These are phyloP conservation scores for Phytophthora multivora DNA, from an alignment of 352 stramenopile genomes.

Conservation along the genomic window DNA sequence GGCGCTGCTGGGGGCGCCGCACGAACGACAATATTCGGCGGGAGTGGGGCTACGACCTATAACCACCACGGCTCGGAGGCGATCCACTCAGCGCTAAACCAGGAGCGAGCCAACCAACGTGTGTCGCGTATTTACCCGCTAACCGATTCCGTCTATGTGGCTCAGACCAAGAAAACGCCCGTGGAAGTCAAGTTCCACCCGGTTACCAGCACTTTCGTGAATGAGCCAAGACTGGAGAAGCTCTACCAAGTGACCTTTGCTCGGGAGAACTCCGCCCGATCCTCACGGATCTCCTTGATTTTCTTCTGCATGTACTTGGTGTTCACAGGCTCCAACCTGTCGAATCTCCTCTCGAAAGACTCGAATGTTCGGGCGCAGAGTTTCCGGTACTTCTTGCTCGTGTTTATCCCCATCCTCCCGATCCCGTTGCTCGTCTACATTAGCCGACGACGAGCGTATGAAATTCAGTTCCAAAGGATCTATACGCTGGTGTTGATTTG, in stretches of 20 bases:
- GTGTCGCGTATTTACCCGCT: constrained; percentile 78
- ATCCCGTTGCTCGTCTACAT: constrained; percentile 76
- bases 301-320: constrained; percentile 79
- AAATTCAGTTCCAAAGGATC: constrained; percentile 75
- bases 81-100: constrained; percentile 44
- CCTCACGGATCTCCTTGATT: constrained; percentile 59
- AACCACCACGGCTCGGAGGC: constrained; percentile 32
- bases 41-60: constrained; percentile 7
- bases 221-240: constrained; percentile 74
- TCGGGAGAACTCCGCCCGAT: constrained; percentile 74
- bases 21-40: constrained; percentile 16
- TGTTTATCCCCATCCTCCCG: constrained; percentile 69
- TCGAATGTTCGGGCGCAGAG: constrained; percentile 52
- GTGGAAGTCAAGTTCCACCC: constrained; percentile 83
- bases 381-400: constrained; percentile 66
- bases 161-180: constrained; percentile 74
- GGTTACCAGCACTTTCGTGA: constrained; percentile 72
- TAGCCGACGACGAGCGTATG: constrained; percentile 60
- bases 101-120: constrained; percentile 68
- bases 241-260: constrained; percentile 84
- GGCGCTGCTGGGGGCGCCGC: not conserved
- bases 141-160: constrained; percentile 70
- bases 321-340: constrained; percentile 75
- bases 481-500: constrained; percentile 72
- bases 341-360: constrained; percentile 71